Evolutionary conservation across 2,329 filamentous ascomycete genomes (phyloP).

Genomic region (Metarhizium rileyi): DNA sequence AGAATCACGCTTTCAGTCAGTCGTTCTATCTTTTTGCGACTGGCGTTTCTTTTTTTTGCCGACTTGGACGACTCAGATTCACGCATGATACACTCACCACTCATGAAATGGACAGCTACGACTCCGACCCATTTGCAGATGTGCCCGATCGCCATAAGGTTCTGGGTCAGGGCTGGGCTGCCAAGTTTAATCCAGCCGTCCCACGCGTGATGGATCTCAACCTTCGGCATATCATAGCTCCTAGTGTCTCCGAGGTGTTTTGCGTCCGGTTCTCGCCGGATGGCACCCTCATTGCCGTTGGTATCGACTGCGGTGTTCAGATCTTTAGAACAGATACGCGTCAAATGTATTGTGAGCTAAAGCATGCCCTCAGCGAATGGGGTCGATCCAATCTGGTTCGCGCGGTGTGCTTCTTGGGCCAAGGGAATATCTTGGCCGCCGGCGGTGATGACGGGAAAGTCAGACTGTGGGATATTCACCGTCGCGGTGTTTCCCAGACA

Average conservation of each 20-base stretch:
- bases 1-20: too few species aligned
- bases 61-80: too few species aligned
- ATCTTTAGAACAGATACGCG: not conserved
- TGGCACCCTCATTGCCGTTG: not conserved
- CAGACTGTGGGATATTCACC: not conserved
- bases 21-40: too few species aligned
- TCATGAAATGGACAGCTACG: not conserved
- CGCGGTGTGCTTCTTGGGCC: not conserved
- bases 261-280: not conserved
- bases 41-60: too few species aligned
- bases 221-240: not conserved
- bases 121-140: not conserved
- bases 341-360: not conserved
- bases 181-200: not conserved
- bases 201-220: not conserved
- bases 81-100: not conserved
- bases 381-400: not conserved
- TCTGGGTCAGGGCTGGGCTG: not conserved
- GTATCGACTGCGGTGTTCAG: not conserved
- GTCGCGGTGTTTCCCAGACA: not conserved
- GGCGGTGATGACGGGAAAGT: not conserved
- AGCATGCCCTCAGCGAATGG: not conserved
- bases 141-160: not conserved
- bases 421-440: not conserved
- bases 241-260: not conserved